Base-by-base conservation (phyloP, 2,329 filamentous ascomycete species). In the Annulohypoxylon truncatum region DNA sequence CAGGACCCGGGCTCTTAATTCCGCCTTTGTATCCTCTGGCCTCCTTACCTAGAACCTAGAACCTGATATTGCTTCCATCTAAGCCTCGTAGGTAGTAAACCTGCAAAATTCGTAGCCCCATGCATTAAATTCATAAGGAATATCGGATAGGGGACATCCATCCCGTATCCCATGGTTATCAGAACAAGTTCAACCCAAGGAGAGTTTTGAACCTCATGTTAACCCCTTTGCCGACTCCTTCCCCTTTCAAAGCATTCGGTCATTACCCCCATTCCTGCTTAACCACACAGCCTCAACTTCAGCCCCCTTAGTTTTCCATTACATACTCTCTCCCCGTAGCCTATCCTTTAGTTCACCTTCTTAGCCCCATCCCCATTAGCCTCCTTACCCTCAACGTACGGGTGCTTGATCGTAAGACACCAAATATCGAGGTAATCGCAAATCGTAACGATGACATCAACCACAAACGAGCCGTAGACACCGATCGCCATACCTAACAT, bases 361-460 rank as follows among this genome's bases (percentile, higher is more conserved):
- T 83, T 70, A 6, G 35, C 31, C 79, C 83, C 84, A 72, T 83
- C 82, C 28, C 76, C 78, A 42, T 76, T 78, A 28, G 77, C 76
- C 61, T 81, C 78, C 54, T 78, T 71, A 57, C 75, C 79, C 73
- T 87, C 85, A 22, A 84, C 81, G 69, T 85, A 84, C 20, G 87
- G 88, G 73, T 98, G 90, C 86, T 99, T 99, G 82, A 99, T 99
- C 1, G 92, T 97, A 77, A 99, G 83, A 77, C 96, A 99, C 93
- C 94, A 98, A 72, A 99, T 99, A 77, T 99, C 96, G 66, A 98
- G 85, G 78, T 97, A 97, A 78, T 99, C 96, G 81, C 96, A 99
- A 73, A 99, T 98, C 28, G 93, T 96, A 64, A 96, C 93, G 71
- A 99, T 97, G 61, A 98, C 94, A 77, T 98, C 96, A 29, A 97